Evolutionary conservation across 176 grass and related monocot species (phyloP).

Genomic region (Aegilops sharonensis): DNA sequence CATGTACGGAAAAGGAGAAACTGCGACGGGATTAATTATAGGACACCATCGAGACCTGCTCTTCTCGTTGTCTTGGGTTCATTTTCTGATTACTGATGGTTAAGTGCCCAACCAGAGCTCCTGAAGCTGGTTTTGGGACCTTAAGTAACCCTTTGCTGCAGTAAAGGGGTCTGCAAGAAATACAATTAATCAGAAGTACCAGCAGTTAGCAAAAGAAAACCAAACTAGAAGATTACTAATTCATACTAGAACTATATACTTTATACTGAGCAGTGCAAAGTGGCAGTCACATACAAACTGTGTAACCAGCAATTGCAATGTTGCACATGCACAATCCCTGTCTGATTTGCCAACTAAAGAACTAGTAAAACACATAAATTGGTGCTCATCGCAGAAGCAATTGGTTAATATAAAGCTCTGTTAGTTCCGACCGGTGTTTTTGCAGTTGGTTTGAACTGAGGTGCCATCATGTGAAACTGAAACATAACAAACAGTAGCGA

Average conservation of each 20-base stretch:
- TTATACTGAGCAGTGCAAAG: slow-evolving; percentile 1
- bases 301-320: neutral
- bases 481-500: slow-evolving; percentile 17
- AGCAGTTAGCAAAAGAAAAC: slow-evolving; percentile 24
- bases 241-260: neutral
- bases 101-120: slow-evolving; percentile 69
- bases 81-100: slow-evolving; percentile 50
- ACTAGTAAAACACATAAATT: neutral
- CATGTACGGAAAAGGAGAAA: slow-evolving; percentile 3
- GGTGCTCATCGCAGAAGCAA: neutral
- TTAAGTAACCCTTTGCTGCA: slow-evolving; percentile 92
- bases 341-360: neutral
- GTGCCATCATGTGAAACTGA: slow-evolving; percentile 23
- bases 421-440: neutral
- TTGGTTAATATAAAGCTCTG: neutral
- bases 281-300: neutral
- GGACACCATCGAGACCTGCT: slow-evolving; percentile 43
- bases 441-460: slow-evolving; percentile 5
- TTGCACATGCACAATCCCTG: slow-evolving; percentile 1
- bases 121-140: slow-evolving; percentile 48
- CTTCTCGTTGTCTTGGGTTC: slow-evolving; percentile 55
- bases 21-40: neutral
- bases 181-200: slow-evolving; percentile 14
- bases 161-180: slow-evolving; percentile 65
- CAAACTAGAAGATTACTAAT: slow-evolving; percentile 20